Evolutionary conservation across 2,329 filamentous ascomycete genomes (phyloP), one percentile per base, ranked within the genome.

Genomic region (Talaromyces sp.): DNA sequence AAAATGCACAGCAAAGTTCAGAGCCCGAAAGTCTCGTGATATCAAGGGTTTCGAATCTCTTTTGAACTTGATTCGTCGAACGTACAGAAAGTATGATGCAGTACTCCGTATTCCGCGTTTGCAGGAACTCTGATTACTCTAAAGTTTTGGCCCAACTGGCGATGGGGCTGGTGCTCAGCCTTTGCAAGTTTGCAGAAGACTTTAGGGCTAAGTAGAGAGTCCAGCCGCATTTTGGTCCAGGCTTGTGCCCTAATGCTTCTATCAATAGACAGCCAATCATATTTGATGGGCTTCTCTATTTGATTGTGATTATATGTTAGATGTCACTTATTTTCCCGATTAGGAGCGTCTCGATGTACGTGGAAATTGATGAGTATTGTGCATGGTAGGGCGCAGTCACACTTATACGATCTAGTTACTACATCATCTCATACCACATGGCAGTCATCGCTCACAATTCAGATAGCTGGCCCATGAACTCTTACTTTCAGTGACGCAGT

Each of bases 211-310:
- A 54, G 48, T 52, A 3, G 6, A 3, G 6, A 28, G 28, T n/a
- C 46, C 48, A 52, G 48, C 48, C 48, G 28, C 28, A 33, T 7
- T 12, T 28, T 52, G 31, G 28, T 37, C 50, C 31, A 54, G 37
- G 50, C 50, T 21, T 54, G 11, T 54, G 31, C 50, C 50, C 50
- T 52, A 54, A 37, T 21, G 18, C 31, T 54, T 54, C 50, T 54
- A 54, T 54, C n/a, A 54, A 35, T 54, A 54, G 50, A 54, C 31
- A 54, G 50, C 50, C 50, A 54, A 54, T 54, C 8, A 54, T 35
- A 54, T 37, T 18, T n/a, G 21, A 8, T n/a, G 33, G 18, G 28
- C 11, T 16, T 9, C 6, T 18, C 3, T 33, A 21, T 9, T 18
- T 52, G 28, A n/a, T 52, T 18, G 8, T 18, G 48, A 33, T 33